Conservation (phyloP, 1,284 basidiomycete genomes). For the Cryptococcus hybrid region DNA sequence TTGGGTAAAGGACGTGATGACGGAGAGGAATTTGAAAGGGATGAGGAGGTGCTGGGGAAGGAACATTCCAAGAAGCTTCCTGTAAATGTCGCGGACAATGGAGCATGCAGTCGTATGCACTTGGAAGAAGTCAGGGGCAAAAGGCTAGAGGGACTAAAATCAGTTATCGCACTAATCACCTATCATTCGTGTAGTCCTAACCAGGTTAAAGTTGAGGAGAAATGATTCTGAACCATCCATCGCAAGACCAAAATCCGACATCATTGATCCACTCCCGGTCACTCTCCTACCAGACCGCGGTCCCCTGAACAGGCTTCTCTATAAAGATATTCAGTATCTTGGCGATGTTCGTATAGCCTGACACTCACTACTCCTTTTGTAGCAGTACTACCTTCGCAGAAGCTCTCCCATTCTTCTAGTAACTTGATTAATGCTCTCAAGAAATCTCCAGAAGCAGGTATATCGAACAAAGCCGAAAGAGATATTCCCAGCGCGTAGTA, state of each 20-base stretch:
- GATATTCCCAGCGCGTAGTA: constrained; percentile 52
- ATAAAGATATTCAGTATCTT: neutral
- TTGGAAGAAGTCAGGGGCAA: constrained; percentile 54
- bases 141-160: constrained; percentile 44
- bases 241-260: constrained; percentile 12
- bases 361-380: constrained; percentile 41
- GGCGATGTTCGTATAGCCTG: too few relatives aligned
- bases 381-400: constrained; percentile 44
- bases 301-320: constrained; percentile 43
- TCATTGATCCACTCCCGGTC: constrained; percentile 9
- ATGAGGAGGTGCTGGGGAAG: neutral
- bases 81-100: constrained; percentile 53
- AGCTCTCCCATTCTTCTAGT: constrained; percentile 52
- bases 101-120: constrained; percentile 52
- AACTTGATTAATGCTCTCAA: constrained; percentile 46
- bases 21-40: neutral
- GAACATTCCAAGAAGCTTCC: constrained; percentile 38
- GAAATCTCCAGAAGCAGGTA: constrained; percentile 46
- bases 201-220: constrained; percentile 50
- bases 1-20: neutral
- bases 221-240: constrained; percentile 32
- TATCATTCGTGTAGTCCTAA: constrained; percentile 21
- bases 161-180: neutral
- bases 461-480: constrained; percentile 51
- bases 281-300: constrained; percentile 19